Base-by-base conservation (phyloP, 2,329 filamentous ascomycete genomes). In the Truncatella angustata region DNA sequence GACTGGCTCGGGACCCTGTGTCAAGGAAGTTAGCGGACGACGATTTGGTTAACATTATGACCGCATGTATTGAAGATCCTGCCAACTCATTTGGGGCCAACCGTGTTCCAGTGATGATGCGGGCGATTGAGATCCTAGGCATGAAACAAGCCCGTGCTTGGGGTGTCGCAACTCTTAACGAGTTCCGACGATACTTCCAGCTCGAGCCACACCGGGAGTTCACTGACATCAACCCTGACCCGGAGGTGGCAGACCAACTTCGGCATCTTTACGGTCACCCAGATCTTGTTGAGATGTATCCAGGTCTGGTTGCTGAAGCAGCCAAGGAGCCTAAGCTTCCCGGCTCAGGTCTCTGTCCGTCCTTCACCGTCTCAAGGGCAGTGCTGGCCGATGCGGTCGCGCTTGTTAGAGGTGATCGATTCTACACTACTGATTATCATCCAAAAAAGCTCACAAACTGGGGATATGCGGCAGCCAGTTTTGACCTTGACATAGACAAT, bases 391-490 rank as follows among this genome's bases (percentile, higher is more conserved):
- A 87, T 60, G 82, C 82, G 1, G 81, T 86, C 4, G 74, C 80
- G 4, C 71, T 86, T 16, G 82, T 86, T 4, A 78, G 84, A 18
- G 81, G 81, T 7, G 85, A 88, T 58, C 73, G 85, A 14, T 85
- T 86, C 68, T 86, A 85, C 66, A 86, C 84, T 1, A 59, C 68
- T 4, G 84, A 87, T 63, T 86, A 79, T 58, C 78, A 81, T 2
- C 63, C 84, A 0, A 75, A 76, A 32, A 84, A 80, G 57, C 67
- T 89, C 45, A 88, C 86, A 2, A 87, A 86, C 64, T 88, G 84
- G 84, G 85, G 85, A 48, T 85, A 75, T 62, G 73, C 75, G 21
- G 78, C 82, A 57, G 78, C 74, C 37, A 73, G 80, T 14, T 80
- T 75, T 37, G 82, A 87, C 57, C 63, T 73, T 10, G 76, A 72